Base-by-base conservation (phyloP, 495 filamentous ascomycete species). In the Tuber magnatum region DNA sequence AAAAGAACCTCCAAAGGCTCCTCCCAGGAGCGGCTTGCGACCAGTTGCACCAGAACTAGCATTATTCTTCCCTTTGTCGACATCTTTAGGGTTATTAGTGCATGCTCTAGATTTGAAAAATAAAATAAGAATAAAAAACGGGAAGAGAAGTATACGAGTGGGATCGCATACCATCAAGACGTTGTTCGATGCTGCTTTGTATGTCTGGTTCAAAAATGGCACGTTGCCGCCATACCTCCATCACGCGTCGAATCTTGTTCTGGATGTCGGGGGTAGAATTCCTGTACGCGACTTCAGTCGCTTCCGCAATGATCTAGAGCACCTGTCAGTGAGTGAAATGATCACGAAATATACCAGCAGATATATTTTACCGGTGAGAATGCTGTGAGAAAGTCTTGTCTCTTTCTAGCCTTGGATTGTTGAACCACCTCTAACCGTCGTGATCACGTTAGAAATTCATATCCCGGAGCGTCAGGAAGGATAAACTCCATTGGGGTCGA, bases 181-280 rank as follows among this genome's bases (percentile, higher is more conserved):
- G 87, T 56, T 88, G 85, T 74, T 97, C 94, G 46, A 97, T 89
- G 32, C 89, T 89, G 61, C 91, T 89, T 80, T 95, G 89, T 71
- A 95, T 91, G 1, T 90, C 88, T 3, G 80, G 78, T 72, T 94
- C 92, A 79, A 99, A 99, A n/a, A 99, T 92, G 71, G 85, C 85
- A 24, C 95, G 88, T 76, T 93, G 89, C 81, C 91, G 89, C 96
- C 95, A 98, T 3, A 98, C 95, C 80, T 98, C 94, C 9, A 98
- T 88, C 18, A 97, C 94, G 38, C 95, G 89, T 69, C 90, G 87
- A 16, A 99, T 86, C 84, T 97, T 97, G 76, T 90, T 87, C 81
- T 97, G 94, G 40, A 97, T 88, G 71, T 97, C 94, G 69, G 88
- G 86, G 41, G 91, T 88, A 20, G 94, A 88, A 43, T 94, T 92